Conservation (phyloP, 2,329 filamentous ascomycete species). For the Penicillium capsulatum region DNA sequence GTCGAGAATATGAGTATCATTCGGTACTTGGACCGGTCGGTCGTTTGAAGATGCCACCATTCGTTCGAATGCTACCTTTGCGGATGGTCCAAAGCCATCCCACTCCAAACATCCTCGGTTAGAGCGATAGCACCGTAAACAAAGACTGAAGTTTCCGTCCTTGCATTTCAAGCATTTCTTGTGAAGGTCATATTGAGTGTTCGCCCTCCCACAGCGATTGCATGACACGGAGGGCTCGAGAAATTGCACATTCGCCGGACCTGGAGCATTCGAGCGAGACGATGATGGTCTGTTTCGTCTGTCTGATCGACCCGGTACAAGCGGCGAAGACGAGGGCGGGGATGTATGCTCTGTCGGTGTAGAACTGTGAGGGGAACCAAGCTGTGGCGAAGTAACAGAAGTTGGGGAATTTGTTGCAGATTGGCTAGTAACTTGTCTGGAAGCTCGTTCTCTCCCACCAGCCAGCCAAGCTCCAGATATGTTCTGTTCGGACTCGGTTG, state of each 20-base stretch:
- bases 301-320: constrained; percentile 18
- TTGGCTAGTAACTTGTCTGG: constrained; percentile 21
- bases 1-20: constrained; percentile 50
- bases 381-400: constrained; percentile 8
- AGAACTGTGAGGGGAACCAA: constrained; percentile 4
- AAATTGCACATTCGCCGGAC: constrained; percentile 42
- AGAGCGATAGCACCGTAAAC: constrained; percentile 71
- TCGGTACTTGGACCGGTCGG: constrained; percentile 9
- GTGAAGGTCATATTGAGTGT: constrained; percentile 82
- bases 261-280: constrained; percentile 29
- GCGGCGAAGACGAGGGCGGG: constrained; percentile 14
- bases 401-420: constrained; percentile 25
- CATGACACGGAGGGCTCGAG: constrained; percentile 71
- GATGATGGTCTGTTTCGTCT: constrained; percentile 31
- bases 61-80: constrained; percentile 64
- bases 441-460: constrained; percentile 22
- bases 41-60: constrained; percentile 32
- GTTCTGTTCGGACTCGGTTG: constrained; percentile 32
- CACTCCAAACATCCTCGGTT: constrained; percentile 78
- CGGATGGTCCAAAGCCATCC: constrained; percentile 78
- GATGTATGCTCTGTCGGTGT: constrained; percentile 8
- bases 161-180: constrained; percentile 74
- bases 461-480: constrained; percentile 24
- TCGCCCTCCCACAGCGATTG: constrained; percentile 61
- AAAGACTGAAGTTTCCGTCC: constrained; percentile 71